phyloP scores from a whole-genome alignment of 2,329 filamentous ascomycete genomes.

The Torrubiella hemipterigena region DNA sequence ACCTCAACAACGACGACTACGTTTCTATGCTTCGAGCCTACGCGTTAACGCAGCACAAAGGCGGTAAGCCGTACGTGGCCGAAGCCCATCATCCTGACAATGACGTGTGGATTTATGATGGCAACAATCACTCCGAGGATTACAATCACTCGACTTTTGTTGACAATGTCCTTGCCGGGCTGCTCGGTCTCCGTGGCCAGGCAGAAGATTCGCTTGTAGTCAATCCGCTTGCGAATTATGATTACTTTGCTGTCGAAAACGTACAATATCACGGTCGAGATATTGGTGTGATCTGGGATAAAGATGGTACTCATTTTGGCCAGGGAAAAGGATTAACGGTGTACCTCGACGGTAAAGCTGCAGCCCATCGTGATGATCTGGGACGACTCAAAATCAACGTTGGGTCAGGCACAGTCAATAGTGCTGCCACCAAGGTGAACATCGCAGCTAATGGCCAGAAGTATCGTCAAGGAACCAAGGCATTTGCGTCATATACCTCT shows the following conservation, averaged over 20 bases:
- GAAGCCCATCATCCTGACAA: slow-evolving; percentile 28
- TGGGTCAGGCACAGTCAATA: slow-evolving; percentile 4
- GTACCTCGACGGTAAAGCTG: slow-evolving; percentile 19
- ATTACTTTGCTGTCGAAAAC: slow-evolving; percentile 29
- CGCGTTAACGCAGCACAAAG: slow-evolving; percentile 22
- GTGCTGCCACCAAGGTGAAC: slow-evolving; percentile 14
- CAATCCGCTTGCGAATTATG: slow-evolving; percentile 23
- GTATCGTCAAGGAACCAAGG: slow-evolving; percentile 17
- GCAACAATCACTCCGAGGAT: slow-evolving; percentile 20
- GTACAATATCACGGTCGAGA: slow-evolving; percentile 28
- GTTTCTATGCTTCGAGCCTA: slow-evolving; percentile 23
- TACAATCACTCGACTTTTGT: slow-evolving; percentile 32
- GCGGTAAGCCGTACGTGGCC: slow-evolving; percentile 28
- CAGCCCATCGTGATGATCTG: slow-evolving; percentile 9
- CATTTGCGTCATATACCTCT: slow-evolving; percentile 20
- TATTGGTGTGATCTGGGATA: slow-evolving; percentile 27
- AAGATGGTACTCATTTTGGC: slow-evolving; percentile 22
- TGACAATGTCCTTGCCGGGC: slow-evolving; percentile 29
- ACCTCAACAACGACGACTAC: slow-evolving; percentile 24
- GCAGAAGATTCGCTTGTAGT: slow-evolving; percentile 23
- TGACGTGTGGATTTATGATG: slow-evolving; percentile 8
- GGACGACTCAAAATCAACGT: slow-evolving; percentile 8
- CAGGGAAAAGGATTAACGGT: slow-evolving; percentile 21
- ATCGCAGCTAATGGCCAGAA: slow-evolving; percentile 26
- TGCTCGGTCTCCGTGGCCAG: slow-evolving; percentile 26